Percentiles rank a stretch among this genome's conserved stretches.
phyloP scores from a whole-genome alignment of 345 rosid genomes.

The Bretschneidera sinensis region DNA sequence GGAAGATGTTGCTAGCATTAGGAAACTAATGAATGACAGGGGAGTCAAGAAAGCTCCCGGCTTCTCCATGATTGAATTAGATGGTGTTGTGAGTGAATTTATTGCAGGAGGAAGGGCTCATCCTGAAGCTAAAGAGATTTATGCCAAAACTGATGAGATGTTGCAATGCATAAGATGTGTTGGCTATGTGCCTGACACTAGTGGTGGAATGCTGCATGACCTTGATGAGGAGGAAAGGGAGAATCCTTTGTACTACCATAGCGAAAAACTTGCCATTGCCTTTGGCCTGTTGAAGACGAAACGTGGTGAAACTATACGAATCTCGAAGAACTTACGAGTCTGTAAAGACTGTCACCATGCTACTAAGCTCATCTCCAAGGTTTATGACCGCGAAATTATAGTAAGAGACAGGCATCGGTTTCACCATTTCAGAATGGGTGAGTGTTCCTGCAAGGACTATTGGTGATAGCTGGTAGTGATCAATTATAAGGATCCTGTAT shows the following conservation, averaged over 20 bases:
- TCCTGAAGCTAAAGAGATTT: conserved; percentile 26
- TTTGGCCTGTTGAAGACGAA: conserved; percentile 30
- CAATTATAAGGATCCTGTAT: no score
- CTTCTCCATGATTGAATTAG: conserved; percentile 30
- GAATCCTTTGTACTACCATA: conserved; percentile 23
- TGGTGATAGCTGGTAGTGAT: conserved; percentile 11
- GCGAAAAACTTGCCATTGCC: conserved; percentile 46
- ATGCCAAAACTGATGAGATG: conserved; percentile 32
- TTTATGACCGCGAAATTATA: conserved; percentile 27
- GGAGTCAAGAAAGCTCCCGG: conserved; percentile 36
- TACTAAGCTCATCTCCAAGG: conserved; percentile 34
- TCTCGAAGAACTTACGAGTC: conserved; percentile 25
- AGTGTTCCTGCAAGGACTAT: conserved; percentile 37
- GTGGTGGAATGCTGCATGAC: conserved; percentile 22
- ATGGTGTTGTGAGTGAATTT: conserved; percentile 29
- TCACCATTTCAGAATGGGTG: conserved; percentile 29
- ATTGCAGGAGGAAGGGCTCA: conserved; percentile 32
- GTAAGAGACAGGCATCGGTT: conserved; percentile 33
- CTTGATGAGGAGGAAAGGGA: conserved; percentile 30
- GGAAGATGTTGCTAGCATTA: conserved; percentile 32
- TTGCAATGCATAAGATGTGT: conserved; percentile 21
- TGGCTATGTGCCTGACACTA: conserved; percentile 28
- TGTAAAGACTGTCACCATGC: conserved; percentile 38
- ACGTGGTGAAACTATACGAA: conserved; percentile 28
- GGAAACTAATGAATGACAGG: conserved; percentile 42